Evolutionary conservation across 2,329 filamentous ascomycete species (phyloP).

Genomic region (Colletotrichum siamense): DNA sequence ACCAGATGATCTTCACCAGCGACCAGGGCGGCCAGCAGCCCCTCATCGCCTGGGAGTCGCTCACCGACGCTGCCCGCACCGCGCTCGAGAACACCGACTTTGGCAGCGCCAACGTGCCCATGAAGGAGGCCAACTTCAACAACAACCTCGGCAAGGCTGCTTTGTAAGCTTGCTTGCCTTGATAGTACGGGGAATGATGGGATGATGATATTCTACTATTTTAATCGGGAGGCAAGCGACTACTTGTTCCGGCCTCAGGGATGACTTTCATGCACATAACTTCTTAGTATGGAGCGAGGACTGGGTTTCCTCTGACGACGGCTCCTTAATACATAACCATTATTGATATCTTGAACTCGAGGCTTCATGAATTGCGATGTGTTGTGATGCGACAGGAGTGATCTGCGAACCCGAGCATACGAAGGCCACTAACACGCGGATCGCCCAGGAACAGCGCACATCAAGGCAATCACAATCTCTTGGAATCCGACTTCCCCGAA

Average conservation of each 20-base stretch:
- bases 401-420: neutral
- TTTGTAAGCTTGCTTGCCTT: neutral
- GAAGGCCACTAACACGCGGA: neutral
- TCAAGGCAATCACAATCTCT: neutral
- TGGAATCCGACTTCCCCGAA: neutral
- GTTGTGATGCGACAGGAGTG: neutral
- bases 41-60: conserved; percentile 43
- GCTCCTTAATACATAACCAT: conserved; percentile 4
- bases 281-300: neutral
- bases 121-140: conserved; percentile 27
- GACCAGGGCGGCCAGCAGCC: conserved; percentile 41
- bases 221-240: neutral
- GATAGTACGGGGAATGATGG: neutral
- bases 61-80: conserved; percentile 35
- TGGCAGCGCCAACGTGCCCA: conserved; percentile 44
- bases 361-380: neutral
- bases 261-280: conserved; percentile 11
- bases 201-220: neutral
- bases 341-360: neutral
- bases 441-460: neutral
- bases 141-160: conserved; percentile 21
- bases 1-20: conserved; percentile 38
- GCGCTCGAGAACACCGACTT: conserved; percentile 43
- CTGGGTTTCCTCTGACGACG: neutral
- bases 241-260: neutral